phyloP scores from a whole-genome alignment of 768 basidiomycete species.

The Ramaria sp. region DNA sequence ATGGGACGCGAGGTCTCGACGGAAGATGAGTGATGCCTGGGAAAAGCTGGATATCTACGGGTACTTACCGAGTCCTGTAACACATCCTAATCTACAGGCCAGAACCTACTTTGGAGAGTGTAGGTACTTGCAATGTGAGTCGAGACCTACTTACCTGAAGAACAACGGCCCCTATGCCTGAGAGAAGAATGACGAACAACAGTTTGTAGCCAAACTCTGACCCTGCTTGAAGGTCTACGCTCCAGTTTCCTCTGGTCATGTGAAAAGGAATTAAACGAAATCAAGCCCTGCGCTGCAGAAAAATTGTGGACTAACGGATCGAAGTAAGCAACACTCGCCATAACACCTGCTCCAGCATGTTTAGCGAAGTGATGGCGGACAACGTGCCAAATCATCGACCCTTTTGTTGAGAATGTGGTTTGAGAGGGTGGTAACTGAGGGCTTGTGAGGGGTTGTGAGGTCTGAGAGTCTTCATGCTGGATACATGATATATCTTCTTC shows the following conservation, averaged over 20 bases:
- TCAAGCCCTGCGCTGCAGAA: not conserved
- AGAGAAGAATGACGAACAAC: constrained; percentile 74
- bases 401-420: not conserved
- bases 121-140: not conserved
- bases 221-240: constrained; percentile 82
- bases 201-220: constrained; percentile 77
- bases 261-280: not conserved
- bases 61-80: constrained; percentile 62
- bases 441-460: not conserved
- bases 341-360: constrained; percentile 75
- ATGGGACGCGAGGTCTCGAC: constrained; percentile 47
- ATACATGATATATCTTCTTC: not conserved
- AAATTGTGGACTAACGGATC: constrained; percentile 51
- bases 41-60: constrained; percentile 32
- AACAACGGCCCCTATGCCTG: constrained; percentile 74
- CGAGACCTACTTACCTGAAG: constrained; percentile 46
- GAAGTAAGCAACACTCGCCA: constrained; percentile 83
- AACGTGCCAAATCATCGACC: constrained; percentile 5
- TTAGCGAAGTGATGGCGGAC: constrained; percentile 36
- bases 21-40: constrained; percentile 13
- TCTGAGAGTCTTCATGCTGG: not conserved
- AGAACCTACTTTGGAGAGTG: constrained; percentile 39
- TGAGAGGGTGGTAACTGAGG: not conserved
- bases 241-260: constrained; percentile 66
- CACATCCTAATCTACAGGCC: constrained; percentile 70